These are phyloP conservation scores for Trypanosoma congolense DNA, from an alignment of 208 protist genomes.

Conservation along the genomic window DNA sequence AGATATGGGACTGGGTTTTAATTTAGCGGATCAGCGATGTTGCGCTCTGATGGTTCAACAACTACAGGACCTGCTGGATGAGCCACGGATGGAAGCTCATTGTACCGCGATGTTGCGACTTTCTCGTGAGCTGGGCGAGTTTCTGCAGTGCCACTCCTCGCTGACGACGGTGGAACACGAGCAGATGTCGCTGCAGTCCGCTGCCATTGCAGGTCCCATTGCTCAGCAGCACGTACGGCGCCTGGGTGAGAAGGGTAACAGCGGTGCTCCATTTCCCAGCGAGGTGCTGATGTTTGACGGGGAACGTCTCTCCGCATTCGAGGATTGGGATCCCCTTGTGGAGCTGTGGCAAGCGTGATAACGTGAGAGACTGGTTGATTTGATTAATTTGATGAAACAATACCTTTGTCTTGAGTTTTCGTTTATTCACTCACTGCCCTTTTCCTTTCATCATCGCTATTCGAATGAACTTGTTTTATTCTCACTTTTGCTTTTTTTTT, in stretches of 20 bases:
- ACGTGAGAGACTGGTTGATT: too few species aligned
- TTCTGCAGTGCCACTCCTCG: slow-evolving; percentile 68
- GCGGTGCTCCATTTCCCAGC: slow-evolving; percentile 59
- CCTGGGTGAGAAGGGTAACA: slow-evolving; percentile 39
- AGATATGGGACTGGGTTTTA: slow-evolving; percentile 59
- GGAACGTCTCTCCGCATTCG: slow-evolving; percentile 28
- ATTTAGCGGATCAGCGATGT: slow-evolving; percentile 41
- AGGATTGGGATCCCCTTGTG: slow-evolving; percentile 62
- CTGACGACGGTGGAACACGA: slow-evolving; percentile 44
- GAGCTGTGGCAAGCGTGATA: slow-evolving; percentile 29
- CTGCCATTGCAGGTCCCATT: slow-evolving; percentile 35
- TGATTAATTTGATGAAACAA: slow-evolving; percentile 1
- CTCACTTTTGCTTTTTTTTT: not conserved
- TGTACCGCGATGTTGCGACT: slow-evolving; percentile 60
- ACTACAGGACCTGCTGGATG: slow-evolving; percentile 38
- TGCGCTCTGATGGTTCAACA: slow-evolving; percentile 39
- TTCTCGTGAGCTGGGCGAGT: slow-evolving; percentile 51
- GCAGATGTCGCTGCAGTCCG: slow-evolving; percentile 62
- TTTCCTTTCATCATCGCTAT: not conserved
- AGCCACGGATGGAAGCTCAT: slow-evolving; percentile 46
- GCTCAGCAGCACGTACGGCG: slow-evolving; percentile 69
- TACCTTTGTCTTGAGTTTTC: slow-evolving; percentile 1
- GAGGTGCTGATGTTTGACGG: slow-evolving; percentile 60
- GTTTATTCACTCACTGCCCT: not conserved
- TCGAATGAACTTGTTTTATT: too few species aligned